Percentiles rank a stretch among this genome's conserved stretches.
phyloP scores from a whole-genome alignment of 148 eudicot species.

The Nepenthes gracilis region DNA sequence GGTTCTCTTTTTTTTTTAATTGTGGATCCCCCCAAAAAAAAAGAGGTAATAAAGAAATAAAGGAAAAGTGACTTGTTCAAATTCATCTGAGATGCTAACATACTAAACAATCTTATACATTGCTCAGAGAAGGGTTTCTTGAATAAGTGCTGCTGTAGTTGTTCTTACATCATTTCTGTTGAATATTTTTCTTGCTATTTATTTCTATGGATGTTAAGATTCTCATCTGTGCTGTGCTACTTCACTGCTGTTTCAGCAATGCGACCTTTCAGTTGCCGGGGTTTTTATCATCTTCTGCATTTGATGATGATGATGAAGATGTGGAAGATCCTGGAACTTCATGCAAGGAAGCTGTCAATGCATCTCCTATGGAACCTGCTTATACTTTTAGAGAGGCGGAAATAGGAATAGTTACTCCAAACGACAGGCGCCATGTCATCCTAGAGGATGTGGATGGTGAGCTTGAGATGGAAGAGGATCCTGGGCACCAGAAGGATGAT shows the following conservation, averaged over 20 bases:
- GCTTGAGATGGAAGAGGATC: slow-evolving; percentile 96
- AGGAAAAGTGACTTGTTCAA: too few species aligned
- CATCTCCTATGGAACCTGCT: slow-evolving; percentile 27
- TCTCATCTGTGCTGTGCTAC: background rate
- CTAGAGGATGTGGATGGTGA: slow-evolving; percentile 97
- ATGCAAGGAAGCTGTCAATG: slow-evolving; percentile 21
- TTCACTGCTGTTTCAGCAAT: slow-evolving; percentile 44
- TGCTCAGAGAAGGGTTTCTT: too few species aligned
- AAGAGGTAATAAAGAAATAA: too few species aligned
- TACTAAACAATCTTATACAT: too few species aligned
- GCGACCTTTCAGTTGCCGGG: slow-evolving; percentile 89
- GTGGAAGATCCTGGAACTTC: slow-evolving; percentile 32
- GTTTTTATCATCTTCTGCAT: slow-evolving; percentile 46
- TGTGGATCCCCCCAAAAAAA: too few species aligned
- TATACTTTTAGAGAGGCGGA: slow-evolving; percentile 23
- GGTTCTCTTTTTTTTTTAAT: too few species aligned
- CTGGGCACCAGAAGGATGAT: slow-evolving; percentile 60
- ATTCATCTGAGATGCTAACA: too few species aligned
- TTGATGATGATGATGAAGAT: slow-evolving; percentile 78
- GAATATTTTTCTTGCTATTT: background rate
- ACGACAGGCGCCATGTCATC: slow-evolving; percentile 65
- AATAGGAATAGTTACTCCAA: slow-evolving; percentile 34
- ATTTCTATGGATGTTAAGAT: too few species aligned
- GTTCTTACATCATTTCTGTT: background rate
- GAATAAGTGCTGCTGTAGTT: too few species aligned